These are phyloP conservation scores for Paracoccidioides brasiliensis DNA, from an alignment of 2,329 filamentous ascomycete genomes.

Conservation along the genomic window DNA sequence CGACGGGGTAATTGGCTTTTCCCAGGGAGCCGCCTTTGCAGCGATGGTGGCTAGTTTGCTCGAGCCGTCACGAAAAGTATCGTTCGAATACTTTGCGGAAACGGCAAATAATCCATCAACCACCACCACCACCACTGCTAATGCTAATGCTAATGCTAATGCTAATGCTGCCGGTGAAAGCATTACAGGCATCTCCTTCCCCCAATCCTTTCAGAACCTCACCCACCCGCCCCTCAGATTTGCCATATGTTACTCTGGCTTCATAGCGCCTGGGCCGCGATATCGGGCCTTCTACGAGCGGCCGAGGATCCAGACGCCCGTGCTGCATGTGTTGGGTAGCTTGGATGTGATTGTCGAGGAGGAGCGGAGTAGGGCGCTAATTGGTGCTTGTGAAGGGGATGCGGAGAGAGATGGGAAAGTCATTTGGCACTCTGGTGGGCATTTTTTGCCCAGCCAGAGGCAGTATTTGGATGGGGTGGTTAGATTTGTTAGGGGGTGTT, in stretches of 20 bases:
- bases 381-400: constrained; percentile 49
- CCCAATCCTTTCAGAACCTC: constrained; percentile 31
- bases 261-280: constrained; percentile 48
- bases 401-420: constrained; percentile 39
- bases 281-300: constrained; percentile 57
- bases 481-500: constrained; percentile 50
- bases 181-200: constrained; percentile 39
- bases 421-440: constrained; percentile 72
- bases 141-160: constrained; percentile 7
- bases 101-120: constrained; percentile 7
- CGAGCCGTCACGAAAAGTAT: constrained; percentile 40
- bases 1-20: constrained; percentile 71
- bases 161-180: constrained; percentile 9
- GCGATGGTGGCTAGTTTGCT: constrained; percentile 60
- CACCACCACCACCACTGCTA: constrained; percentile 10
- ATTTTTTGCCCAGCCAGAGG: constrained; percentile 74
- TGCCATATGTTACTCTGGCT: constrained; percentile 64
- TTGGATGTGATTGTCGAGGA: constrained; percentile 85
- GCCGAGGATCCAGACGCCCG: constrained; percentile 61
- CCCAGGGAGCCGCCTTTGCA: constrained; percentile 62
- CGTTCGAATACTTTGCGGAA: constrained; percentile 34
- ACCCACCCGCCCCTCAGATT: constrained; percentile 51
- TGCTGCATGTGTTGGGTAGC: constrained; percentile 69
- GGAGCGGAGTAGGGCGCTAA: constrained; percentile 50
- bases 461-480: constrained; percentile 67